A percentile compares a stretch with the other conserved stretches of the same genome.
phyloP scores from a whole-genome alignment of 345 rosid genomes.

The Aegle marmelos region DNA sequence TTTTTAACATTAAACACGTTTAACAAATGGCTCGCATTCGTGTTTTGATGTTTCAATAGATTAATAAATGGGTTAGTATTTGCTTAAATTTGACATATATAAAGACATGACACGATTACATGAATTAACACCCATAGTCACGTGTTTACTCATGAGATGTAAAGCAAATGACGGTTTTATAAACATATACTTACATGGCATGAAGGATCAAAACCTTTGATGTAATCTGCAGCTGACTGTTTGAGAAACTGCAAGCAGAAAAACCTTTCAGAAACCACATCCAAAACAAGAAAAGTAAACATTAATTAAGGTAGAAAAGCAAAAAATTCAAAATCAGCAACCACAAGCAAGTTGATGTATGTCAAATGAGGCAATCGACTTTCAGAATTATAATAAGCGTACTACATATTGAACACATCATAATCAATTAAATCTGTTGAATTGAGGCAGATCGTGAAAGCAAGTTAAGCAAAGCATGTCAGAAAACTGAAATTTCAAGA shows the following conservation, averaged over 20 bases:
- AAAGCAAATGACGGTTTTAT: background rate
- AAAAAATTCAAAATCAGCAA: background rate
- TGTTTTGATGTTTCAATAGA: too few relatives aligned
- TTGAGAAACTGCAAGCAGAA: slow-evolving; percentile 60
- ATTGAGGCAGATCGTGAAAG: background rate
- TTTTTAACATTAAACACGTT: too few relatives aligned
- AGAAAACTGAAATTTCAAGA: background rate
- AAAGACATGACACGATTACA: too few relatives aligned
- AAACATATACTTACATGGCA: slow-evolving; percentile 56
- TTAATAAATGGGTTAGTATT: too few relatives aligned
- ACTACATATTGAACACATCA: background rate
- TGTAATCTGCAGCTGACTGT: slow-evolving; percentile 64
- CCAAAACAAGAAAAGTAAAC: background rate
- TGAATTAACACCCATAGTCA: background rate
- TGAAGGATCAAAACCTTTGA: slow-evolving; percentile 71
- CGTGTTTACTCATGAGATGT: slow-evolving; percentile 2
- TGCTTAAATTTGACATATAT: too few relatives aligned
- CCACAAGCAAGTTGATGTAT: background rate
- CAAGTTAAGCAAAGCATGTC: background rate
- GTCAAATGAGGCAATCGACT: background rate
- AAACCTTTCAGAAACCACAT: slow-evolving; percentile 11
- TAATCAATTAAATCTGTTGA: background rate
- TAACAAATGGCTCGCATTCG: too few relatives aligned
- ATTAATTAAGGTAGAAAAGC: slow-evolving; percentile 3
- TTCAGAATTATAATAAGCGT: background rate